A percentile compares a stretch with the other conserved stretches of the same genome.
These are phyloP conservation scores for Thalassiosira profunda DNA, from an alignment of 108 stramenopile genomes.

Conservation along the genomic window DNA sequence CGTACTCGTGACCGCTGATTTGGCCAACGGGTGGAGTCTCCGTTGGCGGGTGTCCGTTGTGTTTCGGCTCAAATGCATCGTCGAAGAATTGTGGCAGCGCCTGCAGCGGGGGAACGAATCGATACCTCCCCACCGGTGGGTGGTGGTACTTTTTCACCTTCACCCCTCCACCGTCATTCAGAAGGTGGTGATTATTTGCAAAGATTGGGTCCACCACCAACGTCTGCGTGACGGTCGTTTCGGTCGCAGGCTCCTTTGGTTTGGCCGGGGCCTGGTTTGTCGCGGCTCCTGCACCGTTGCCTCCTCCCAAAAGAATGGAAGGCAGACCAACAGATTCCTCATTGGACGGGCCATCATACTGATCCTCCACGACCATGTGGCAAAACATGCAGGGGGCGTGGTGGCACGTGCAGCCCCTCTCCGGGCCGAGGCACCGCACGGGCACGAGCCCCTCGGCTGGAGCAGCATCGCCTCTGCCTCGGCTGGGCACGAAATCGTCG, in stretches of 20 bases:
- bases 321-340: too few species aligned
- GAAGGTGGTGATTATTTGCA: conserved; percentile 41
- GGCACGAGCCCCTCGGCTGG: conserved; percentile 3
- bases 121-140: conserved; percentile 39
- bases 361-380: conserved; percentile 29
- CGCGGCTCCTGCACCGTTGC: background rate
- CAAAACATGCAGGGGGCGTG: conserved; percentile 40
- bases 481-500: conserved; percentile 47
- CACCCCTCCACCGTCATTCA: conserved; percentile 14
- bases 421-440: conserved; percentile 26
- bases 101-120: conserved; percentile 28
- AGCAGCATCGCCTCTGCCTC: background rate
- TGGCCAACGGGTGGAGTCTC: background rate
- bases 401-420: conserved; percentile 40
- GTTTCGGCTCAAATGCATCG: background rate
- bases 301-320: conserved; percentile 37
- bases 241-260: background rate
- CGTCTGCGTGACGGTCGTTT: background rate
- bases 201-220: conserved; percentile 43
- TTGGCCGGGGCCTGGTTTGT: background rate
- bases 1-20: background rate
- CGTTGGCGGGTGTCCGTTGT: background rate
- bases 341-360: conserved; percentile 25
- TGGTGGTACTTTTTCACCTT: conserved; percentile 42
- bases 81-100: conserved; percentile 41